A percentile compares a stretch with the other conserved stretches of the same genome.
These are phyloP conservation scores for Sungouiozyma ichnusensis DNA, from an alignment of 805 yeast genomes.

Conservation along the genomic window DNA sequence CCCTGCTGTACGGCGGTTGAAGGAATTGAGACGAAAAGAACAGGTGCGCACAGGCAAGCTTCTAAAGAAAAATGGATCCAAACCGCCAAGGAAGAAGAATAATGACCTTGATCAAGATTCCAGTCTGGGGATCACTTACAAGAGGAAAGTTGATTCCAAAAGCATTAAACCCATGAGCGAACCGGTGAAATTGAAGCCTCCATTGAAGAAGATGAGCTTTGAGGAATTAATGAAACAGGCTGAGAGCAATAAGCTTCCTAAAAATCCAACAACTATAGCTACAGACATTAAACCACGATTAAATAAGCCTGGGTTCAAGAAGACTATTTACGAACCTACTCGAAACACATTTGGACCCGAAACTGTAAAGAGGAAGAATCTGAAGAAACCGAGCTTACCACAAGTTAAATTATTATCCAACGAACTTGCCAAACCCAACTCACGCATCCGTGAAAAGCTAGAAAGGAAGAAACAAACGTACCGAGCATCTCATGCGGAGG, in stretches of 20 bases:
- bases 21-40: slow-evolving; percentile 55
- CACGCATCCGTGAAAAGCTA: slow-evolving; percentile 39
- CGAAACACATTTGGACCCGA: neutral
- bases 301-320: slow-evolving; percentile 13
- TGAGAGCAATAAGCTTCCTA: slow-evolving; percentile 26
- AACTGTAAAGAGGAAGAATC: neutral
- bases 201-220: slow-evolving; percentile 37
- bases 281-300: slow-evolving; percentile 1
- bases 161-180: slow-evolving; percentile 3
- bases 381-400: slow-evolving; percentile 5
- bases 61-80: slow-evolving; percentile 20
- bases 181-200: slow-evolving; percentile 7
- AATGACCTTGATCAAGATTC: slow-evolving; percentile 9
- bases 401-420: slow-evolving; percentile 10
- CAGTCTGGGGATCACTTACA: slow-evolving; percentile 15
- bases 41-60: slow-evolving; percentile 32
- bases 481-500: slow-evolving; percentile 1
- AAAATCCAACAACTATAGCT: slow-evolving; percentile 4
- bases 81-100: slow-evolving; percentile 4
- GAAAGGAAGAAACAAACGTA: slow-evolving; percentile 22
- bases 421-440: slow-evolving; percentile 46
- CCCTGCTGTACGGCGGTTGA: slow-evolving; percentile 61
- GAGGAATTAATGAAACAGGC: slow-evolving; percentile 52
- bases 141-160: slow-evolving; percentile 10
- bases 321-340: neutral